Evolutionary conservation across 2,329 filamentous ascomycete species (phyloP).

Genomic region (Tolypocladium tropicale): DNA sequence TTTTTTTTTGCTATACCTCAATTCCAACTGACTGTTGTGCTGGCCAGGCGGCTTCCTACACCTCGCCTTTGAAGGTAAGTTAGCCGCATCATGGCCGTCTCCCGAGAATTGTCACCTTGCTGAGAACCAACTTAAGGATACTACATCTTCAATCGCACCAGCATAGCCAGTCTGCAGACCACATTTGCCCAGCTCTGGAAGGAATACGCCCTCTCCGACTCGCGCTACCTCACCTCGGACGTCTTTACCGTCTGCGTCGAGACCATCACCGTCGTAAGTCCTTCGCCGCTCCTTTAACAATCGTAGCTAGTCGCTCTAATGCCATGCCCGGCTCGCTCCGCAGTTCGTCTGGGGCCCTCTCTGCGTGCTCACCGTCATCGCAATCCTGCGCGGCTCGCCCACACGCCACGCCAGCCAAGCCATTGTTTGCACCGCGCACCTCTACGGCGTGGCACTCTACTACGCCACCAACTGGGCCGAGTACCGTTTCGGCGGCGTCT

Average conservation of each 20-base stretch:
- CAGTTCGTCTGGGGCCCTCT: slow-evolving; percentile 50
- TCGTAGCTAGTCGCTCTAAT: background rate
- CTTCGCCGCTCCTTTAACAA: background rate
- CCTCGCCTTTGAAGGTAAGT: slow-evolving; percentile 66
- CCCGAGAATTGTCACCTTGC: background rate
- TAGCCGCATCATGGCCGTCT: background rate
- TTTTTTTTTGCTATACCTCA: no score
- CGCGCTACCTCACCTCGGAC: slow-evolving; percentile 72
- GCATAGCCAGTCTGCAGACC: slow-evolving; percentile 56
- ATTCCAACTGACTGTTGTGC: background rate
- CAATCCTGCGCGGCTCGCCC: slow-evolving; percentile 32
- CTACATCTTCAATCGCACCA: slow-evolving; percentile 59
- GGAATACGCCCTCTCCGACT: slow-evolving; percentile 81
- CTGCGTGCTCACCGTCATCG: slow-evolving; percentile 36
- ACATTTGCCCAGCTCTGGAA: slow-evolving; percentile 86
- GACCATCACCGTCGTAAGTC: slow-evolving; percentile 64
- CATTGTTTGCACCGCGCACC: slow-evolving; percentile 40
- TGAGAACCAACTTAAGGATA: slow-evolving; percentile 43
- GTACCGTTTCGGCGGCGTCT: slow-evolving; percentile 29
- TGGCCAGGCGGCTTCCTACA: slow-evolving; percentile 58
- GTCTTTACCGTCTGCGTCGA: slow-evolving; percentile 84
- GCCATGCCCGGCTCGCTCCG: background rate
- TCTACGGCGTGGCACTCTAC: slow-evolving; percentile 55
- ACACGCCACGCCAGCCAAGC: slow-evolving; percentile 41
- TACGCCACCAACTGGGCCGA: slow-evolving; percentile 47